Evolutionary conservation across 768 basidiomycete species (phyloP).

Genomic region (Pleurotus pulmonarius): DNA sequence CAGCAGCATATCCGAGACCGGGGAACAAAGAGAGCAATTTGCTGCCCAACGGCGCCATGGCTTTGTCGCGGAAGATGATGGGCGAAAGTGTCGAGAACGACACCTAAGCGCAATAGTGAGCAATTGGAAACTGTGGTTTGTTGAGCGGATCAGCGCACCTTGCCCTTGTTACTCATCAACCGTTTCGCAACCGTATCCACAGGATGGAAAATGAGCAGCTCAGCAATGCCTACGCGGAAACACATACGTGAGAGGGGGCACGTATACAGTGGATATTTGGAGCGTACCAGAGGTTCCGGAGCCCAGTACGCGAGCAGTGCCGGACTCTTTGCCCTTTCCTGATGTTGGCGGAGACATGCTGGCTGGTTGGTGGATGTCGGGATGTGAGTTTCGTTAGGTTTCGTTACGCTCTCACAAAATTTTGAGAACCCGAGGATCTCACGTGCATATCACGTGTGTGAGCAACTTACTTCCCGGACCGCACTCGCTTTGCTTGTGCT

Average conservation of each 20-base stretch:
- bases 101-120: slow-evolving; percentile 38
- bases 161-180: slow-evolving; percentile 94
- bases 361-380: background rate
- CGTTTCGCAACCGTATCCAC: slow-evolving; percentile 98
- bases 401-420: background rate
- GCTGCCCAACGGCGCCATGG: slow-evolving; percentile 57
- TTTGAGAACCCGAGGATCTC: background rate
- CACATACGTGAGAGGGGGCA: slow-evolving; percentile 9
- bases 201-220: slow-evolving; percentile 93
- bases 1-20: slow-evolving; percentile 95
- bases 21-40: slow-evolving; percentile 95
- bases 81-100: slow-evolving; percentile 58
- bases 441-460: too few relatives aligned
- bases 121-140: background rate
- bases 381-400: background rate
- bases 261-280: background rate
- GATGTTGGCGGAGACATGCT: slow-evolving; percentile 40
- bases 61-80: slow-evolving; percentile 87
- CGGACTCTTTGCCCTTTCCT: slow-evolving; percentile 79
- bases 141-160: slow-evolving; percentile 36
- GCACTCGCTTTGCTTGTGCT: too few relatives aligned
- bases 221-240: slow-evolving; percentile 65
- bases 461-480: too few relatives aligned
- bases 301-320: slow-evolving; percentile 84
- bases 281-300: slow-evolving; percentile 85